Evolutionary conservation across 805 yeast species (phyloP).

Genomic region (Saccharomycopsis vini): DNA sequence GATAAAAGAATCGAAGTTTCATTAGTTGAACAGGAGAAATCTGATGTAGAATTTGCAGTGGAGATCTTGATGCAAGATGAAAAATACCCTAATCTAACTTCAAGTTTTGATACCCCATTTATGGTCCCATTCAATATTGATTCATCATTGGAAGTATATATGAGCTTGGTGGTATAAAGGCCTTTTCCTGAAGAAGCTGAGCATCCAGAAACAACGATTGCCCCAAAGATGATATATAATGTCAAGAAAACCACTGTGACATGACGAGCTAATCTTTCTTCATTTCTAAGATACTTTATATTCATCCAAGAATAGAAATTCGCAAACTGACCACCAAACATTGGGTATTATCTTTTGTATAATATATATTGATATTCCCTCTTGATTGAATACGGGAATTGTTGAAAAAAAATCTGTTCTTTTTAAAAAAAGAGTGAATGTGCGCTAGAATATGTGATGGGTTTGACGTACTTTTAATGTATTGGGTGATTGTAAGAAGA

Average conservation of each 20-base stretch:
- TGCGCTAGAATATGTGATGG: no score
- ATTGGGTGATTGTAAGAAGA: no score
- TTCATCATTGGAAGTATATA: conserved; percentile 12
- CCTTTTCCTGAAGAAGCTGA: conserved; percentile 10
- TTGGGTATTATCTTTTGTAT: no score
- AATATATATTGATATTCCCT: no score
- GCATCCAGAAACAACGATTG: conserved; percentile 17
- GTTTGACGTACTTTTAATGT: no score
- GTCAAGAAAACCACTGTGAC: conserved; percentile 8
- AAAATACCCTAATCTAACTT: conserved; percentile 17
- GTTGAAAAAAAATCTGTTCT: no score
- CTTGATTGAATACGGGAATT: no score
- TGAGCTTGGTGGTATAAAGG: conserved; percentile 11
- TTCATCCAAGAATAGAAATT: no score
- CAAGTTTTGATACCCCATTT: conserved; percentile 9
- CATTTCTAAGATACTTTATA: not conserved
- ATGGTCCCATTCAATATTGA: conserved; percentile 2
- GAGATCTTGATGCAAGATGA: conserved; percentile 13
- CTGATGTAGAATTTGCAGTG: conserved; percentile 1
- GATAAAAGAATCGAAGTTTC: conserved; percentile 16
- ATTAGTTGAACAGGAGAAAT: conserved; percentile 12
- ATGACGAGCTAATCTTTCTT: conserved; percentile 5
- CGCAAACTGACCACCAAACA: not conserved
- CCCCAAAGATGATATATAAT: conserved; percentile 15
- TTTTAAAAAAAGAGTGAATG: no score